Conservation (phyloP, 192 early-diverging fungal genomes). For the Umbelopsis isabellina region DNA sequence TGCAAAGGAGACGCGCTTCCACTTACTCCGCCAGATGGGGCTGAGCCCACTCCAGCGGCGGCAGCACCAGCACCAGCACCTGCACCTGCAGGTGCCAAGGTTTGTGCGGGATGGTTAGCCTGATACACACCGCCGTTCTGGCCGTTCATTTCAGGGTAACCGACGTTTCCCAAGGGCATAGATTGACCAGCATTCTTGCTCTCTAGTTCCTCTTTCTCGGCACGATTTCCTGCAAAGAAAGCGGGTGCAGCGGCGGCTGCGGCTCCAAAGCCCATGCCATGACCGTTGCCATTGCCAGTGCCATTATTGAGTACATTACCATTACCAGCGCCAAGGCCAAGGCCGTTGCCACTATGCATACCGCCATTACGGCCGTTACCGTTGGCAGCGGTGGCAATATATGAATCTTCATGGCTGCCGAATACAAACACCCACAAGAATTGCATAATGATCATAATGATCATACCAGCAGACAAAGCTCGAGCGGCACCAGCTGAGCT, state of each 20-base stretch:
- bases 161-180: neutral
- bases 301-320: no score
- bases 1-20: constrained; percentile 31
- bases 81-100: constrained; percentile 12
- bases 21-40: constrained; percentile 7
- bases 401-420: constrained; percentile 43
- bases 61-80: neutral
- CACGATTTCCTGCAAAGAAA: constrained; percentile 4
- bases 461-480: constrained; percentile 27
- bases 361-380: no score
- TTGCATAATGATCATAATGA: constrained; percentile 37
- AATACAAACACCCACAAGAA: constrained; percentile 74
- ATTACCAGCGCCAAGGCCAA: no score
- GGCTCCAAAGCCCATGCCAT: no score
- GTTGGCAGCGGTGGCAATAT: neutral
- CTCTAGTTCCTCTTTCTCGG: constrained; percentile 8
- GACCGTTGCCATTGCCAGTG: no score
- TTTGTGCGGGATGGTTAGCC: constrained; percentile 1
- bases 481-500: neutral
- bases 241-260: neutral
- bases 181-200: constrained; percentile 17
- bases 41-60: neutral
- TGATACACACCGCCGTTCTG: constrained; percentile 16
- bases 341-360: no score
- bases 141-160: constrained; percentile 17